Evolutionary conservation across 441 rosid genomes (phyloP).

Genomic region (Bocquillonia castaneifolia): DNA sequence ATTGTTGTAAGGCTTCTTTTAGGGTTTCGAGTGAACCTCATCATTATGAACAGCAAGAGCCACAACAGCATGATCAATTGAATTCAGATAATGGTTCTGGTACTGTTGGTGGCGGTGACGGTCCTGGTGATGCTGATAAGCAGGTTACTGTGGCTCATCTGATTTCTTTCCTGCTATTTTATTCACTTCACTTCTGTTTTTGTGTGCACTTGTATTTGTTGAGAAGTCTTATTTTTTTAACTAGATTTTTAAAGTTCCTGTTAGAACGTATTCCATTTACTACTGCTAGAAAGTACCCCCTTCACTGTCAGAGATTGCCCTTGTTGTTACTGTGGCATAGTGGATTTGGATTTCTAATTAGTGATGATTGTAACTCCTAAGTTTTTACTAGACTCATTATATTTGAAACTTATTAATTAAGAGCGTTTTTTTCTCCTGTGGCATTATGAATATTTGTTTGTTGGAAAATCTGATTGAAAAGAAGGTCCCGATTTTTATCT

Average conservation of each 20-base stretch:
- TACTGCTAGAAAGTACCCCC: background rate
- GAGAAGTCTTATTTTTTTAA: background rate
- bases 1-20: conserved; percentile 84
- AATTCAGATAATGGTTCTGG: conserved; percentile 51
- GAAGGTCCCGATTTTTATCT: background rate
- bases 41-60: no score
- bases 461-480: background rate
- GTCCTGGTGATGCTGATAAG: conserved; percentile 32
- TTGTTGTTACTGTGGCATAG: background rate
- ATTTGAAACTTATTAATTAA: no score
- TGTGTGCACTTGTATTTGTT: background rate
- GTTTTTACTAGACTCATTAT: no score
- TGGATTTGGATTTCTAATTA: no score
- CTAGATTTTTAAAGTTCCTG: background rate
- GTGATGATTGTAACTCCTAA: no score
- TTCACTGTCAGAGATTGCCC: no score
- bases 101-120: conserved; percentile 18
- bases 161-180: background rate
- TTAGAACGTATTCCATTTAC: no score
- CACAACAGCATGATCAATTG: conserved; percentile 45
- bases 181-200: background rate
- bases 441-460: no score
- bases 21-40: conserved; percentile 57
- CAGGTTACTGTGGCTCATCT: conserved; percentile 46
- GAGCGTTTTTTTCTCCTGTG: no score